Percentiles rank a stretch among this genome's conserved stretches.
These are phyloP conservation scores for Jaltomata sinuosa DNA, from an alignment of 257 asterid genomes.

Conservation along the genomic window DNA sequence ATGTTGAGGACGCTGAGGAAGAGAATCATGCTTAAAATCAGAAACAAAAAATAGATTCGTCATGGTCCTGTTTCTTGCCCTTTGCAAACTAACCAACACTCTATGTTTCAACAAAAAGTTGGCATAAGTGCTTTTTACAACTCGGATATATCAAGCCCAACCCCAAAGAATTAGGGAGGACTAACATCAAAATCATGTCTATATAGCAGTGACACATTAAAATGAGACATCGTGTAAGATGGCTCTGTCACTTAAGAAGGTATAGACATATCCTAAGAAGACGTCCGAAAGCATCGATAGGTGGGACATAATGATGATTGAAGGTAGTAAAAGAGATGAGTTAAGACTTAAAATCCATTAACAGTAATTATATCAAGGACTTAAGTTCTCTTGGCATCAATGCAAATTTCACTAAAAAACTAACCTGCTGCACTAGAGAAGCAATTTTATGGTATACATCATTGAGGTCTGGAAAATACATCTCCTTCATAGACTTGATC, in stretches of 20 bases:
- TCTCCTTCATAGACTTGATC: constrained; percentile 72
- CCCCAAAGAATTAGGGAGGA: not conserved
- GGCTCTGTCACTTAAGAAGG: not conserved
- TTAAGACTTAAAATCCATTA: not conserved
- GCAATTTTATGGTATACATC: constrained; percentile 59
- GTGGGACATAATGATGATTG: not conserved
- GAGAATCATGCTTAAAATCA: constrained; percentile 51
- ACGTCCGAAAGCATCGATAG: not conserved
- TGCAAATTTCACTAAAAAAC: not conserved
- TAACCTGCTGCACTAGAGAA: constrained; percentile 52
- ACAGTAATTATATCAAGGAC: not conserved
- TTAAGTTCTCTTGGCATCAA: not conserved
- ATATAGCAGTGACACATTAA: not conserved
- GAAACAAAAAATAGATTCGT: not conserved
- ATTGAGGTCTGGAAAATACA: constrained; percentile 51
- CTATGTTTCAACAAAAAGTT: not conserved
- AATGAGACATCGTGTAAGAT: not conserved
- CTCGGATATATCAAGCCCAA: not conserved
- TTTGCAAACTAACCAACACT: not conserved
- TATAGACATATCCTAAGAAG: not conserved
- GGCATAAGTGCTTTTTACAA: not conserved
- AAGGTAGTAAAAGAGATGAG: not conserved
- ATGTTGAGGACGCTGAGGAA: constrained; percentile 52
- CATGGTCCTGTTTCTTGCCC: not conserved
- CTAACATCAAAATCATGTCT: not conserved